Evolutionary conservation across 2,329 filamentous ascomycete genomes (phyloP).

Genomic region (Pseudogymnoascus destructans): DNA sequence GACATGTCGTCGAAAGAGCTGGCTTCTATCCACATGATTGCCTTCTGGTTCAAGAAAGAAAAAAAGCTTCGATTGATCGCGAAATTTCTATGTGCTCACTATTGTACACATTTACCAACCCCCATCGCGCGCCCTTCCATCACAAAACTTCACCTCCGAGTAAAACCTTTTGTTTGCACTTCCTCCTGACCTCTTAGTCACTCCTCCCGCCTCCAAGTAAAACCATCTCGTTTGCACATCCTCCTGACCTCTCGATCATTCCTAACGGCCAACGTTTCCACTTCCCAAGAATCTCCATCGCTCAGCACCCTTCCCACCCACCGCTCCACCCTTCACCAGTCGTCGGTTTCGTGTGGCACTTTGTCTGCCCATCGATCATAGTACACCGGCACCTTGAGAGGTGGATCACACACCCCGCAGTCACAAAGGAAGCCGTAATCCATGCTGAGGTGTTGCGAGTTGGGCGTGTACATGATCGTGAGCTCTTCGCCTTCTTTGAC

Average conservation of each 20-base stretch:
- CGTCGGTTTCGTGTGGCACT: background rate
- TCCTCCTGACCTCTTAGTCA: background rate
- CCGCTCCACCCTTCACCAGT: background rate
- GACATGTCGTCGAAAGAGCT: background rate
- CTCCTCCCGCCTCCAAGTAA: background rate
- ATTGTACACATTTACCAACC: background rate
- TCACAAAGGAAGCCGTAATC: slow-evolving; percentile 41
- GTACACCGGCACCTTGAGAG: background rate
- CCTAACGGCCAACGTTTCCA: background rate
- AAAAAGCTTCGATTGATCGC: background rate
- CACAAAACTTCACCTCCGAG: background rate
- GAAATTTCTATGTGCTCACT: background rate
- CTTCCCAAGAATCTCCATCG: background rate
- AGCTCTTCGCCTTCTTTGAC: slow-evolving; percentile 36
- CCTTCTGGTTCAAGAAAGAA: background rate
- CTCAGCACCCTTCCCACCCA: background rate
- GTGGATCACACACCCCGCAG: slow-evolving; percentile 33
- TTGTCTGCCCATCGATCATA: background rate
- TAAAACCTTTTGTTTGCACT: background rate
- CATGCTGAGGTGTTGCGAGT: slow-evolving; percentile 28
- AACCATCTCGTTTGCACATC: background rate
- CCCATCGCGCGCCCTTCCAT: background rate
- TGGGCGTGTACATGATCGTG: slow-evolving; percentile 37
- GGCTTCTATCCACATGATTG: background rate
- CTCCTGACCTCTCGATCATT: background rate